Conservation (phyloP, 768 basidiomycete genomes). For the Fistulinella prunicolor region DNA sequence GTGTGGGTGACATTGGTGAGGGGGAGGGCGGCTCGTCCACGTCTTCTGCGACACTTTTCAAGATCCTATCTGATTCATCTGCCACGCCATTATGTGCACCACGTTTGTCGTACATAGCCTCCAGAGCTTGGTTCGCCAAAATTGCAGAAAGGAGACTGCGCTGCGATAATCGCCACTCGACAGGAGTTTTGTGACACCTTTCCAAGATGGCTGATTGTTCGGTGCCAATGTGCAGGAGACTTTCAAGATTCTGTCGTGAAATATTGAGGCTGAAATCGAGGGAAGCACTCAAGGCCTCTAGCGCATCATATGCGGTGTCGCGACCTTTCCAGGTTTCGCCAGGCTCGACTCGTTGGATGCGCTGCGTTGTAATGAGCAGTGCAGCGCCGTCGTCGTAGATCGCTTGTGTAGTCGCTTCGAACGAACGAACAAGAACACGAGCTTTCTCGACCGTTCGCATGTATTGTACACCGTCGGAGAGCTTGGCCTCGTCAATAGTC, state of each 20-base stretch:
- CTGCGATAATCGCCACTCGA: constrained; percentile 47
- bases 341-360: constrained; percentile 25
- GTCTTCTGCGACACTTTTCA: constrained; percentile 12
- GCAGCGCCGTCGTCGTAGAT: constrained; percentile 47
- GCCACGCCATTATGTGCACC: constrained; percentile 4
- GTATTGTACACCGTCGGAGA: constrained; percentile 37
- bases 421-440: constrained; percentile 42
- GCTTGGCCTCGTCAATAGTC: constrained; percentile 32
- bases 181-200: constrained; percentile 37
- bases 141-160: constrained; percentile 34
- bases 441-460: constrained; percentile 44
- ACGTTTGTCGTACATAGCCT: constrained; percentile 13
- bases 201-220: constrained; percentile 41
- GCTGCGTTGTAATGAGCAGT: constrained; percentile 41
- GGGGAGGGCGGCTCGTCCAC: background rate
- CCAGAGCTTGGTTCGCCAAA: constrained; percentile 20
- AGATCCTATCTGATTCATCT: constrained; percentile 10
- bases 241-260: constrained; percentile 38
- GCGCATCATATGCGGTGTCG: constrained; percentile 24
- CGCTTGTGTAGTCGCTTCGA: constrained; percentile 49
- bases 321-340: constrained; percentile 24
- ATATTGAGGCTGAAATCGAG: constrained; percentile 36
- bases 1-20: constrained; percentile 1
- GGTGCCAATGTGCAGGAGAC: constrained; percentile 34
- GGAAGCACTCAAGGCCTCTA: constrained; percentile 29